Conservation (phyloP, 2,329 filamentous ascomycete species). For the Chaetomium olivaceum region DNA sequence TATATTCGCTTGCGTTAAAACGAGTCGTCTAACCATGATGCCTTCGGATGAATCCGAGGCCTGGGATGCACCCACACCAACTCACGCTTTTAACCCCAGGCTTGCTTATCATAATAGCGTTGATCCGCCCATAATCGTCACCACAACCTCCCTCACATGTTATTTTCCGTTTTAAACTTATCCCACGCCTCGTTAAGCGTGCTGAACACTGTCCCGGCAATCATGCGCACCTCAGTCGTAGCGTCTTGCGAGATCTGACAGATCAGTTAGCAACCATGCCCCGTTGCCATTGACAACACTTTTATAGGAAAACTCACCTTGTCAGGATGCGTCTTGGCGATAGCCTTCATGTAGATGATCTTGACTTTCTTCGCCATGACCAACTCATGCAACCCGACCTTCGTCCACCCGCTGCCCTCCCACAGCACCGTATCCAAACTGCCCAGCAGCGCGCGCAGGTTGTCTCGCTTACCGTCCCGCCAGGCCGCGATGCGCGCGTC, state of each 20-base stretch:
- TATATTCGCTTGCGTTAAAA: neutral
- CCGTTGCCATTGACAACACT: neutral
- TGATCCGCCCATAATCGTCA: neutral
- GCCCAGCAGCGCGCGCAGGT: conserved; percentile 81
- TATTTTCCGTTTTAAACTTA: conserved; percentile 70
- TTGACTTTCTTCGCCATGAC: conserved; percentile 95
- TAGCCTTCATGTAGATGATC: conserved; percentile 98
- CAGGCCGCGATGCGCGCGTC: conserved; percentile 77
- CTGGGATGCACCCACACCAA: neutral
- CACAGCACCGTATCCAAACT: conserved; percentile 89
- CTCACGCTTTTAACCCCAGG: neutral
- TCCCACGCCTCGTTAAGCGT: conserved; percentile 73
- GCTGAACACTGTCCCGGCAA: conserved; percentile 65
- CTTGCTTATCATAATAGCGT: neutral
- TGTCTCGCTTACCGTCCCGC: conserved; percentile 91
- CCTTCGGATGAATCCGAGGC: neutral
- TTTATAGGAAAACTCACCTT: conserved; percentile 82
- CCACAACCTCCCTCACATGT: conserved; percentile 46
- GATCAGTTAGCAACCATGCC: neutral
- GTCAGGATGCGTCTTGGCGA: conserved; percentile 96
- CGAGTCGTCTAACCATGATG: neutral
- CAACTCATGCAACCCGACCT: conserved; percentile 89
- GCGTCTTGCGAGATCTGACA: conserved; percentile 63
- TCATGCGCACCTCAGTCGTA: conserved; percentile 64
- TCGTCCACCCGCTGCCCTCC: conserved; percentile 94